phyloP scores from a whole-genome alignment of 225 moss, liverwort and hornwort genomes.

The Sphagnum tenellum region DNA sequence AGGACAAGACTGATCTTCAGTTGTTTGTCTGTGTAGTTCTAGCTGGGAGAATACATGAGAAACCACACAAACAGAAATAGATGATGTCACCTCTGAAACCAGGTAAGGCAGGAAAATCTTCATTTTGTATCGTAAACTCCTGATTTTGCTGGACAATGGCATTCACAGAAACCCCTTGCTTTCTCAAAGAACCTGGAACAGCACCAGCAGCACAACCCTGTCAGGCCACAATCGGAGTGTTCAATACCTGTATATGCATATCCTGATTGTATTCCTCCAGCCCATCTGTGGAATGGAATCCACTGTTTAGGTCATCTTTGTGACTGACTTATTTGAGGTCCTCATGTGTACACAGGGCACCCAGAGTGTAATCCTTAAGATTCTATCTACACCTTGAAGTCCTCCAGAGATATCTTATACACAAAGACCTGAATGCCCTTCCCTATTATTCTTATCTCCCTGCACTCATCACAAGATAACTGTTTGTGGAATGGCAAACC shows the following conservation, averaged over 20 bases:
- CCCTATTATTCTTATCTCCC: too few species aligned
- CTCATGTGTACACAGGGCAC: too few species aligned
- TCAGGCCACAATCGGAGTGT: constrained; percentile 9
- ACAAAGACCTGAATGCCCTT: too few species aligned
- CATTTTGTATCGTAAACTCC: constrained; percentile 98
- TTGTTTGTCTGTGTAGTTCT: neutral
- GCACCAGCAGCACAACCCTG: constrained; percentile 23
- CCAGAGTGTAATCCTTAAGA: too few species aligned
- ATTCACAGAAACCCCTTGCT: constrained; percentile 96
- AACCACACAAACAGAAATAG: constrained; percentile 30
- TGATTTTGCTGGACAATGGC: constrained; percentile 97
- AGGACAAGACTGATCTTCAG: neutral
- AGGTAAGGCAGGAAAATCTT: constrained; percentile 98
- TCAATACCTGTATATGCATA: constrained; percentile 11
- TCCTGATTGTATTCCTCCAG: constrained; percentile 7
- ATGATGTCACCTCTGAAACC: constrained; percentile 83
- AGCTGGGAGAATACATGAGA: constrained; percentile 3
- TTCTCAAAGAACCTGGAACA: constrained; percentile 84
- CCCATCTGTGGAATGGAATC: neutral
- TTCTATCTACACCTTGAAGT: too few species aligned
- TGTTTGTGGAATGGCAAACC: constrained; percentile 1
- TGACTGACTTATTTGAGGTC: too few species aligned
- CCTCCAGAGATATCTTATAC: too few species aligned
- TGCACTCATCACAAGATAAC: too few species aligned
- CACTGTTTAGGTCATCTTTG: too few species aligned